phyloP scores from a whole-genome alignment of 192 early-diverging fungal species.

The Radiomyces spectabilis region DNA sequence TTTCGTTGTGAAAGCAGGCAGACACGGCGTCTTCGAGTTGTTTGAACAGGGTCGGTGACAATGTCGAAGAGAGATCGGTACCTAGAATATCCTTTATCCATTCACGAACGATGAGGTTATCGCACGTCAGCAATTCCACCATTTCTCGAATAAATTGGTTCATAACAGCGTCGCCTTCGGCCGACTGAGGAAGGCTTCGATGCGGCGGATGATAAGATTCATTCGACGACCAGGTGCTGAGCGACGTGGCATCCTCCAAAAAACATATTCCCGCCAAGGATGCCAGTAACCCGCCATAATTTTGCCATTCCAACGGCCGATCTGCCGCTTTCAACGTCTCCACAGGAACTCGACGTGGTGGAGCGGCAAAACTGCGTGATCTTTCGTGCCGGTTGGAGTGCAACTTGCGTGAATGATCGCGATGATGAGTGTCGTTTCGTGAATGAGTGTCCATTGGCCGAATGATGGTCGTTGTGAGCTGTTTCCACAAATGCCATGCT shows the following conservation, averaged over 20 bases:
- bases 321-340: too few relatives aligned
- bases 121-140: constrained; percentile 64
- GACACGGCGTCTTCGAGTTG: constrained; percentile 45
- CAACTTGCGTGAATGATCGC: too few relatives aligned
- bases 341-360: too few relatives aligned
- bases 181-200: background rate
- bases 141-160: constrained; percentile 66
- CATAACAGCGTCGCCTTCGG: constrained; percentile 11
- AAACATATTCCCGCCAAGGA: constrained; percentile 62
- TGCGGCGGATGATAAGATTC: constrained; percentile 5
- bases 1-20: constrained; percentile 50
- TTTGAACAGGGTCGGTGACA: constrained; percentile 56
- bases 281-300: constrained; percentile 73
- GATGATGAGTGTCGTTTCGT: constrained; percentile 26
- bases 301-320: constrained; percentile 68
- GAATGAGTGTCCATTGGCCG: too few relatives aligned
- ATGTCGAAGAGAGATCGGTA: constrained; percentile 50
- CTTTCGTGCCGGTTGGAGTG: too few relatives aligned
- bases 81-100: constrained; percentile 71
- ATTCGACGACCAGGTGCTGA: background rate
- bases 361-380: too few relatives aligned
- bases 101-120: constrained; percentile 68
- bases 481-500: constrained; percentile 62
- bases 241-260: background rate
- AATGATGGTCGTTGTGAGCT: constrained; percentile 41